A percentile compares a stretch with the other conserved stretches of the same genome.
Conservation (phyloP, 495 filamentous ascomycete genomes). For the Halenospora varia region DNA sequence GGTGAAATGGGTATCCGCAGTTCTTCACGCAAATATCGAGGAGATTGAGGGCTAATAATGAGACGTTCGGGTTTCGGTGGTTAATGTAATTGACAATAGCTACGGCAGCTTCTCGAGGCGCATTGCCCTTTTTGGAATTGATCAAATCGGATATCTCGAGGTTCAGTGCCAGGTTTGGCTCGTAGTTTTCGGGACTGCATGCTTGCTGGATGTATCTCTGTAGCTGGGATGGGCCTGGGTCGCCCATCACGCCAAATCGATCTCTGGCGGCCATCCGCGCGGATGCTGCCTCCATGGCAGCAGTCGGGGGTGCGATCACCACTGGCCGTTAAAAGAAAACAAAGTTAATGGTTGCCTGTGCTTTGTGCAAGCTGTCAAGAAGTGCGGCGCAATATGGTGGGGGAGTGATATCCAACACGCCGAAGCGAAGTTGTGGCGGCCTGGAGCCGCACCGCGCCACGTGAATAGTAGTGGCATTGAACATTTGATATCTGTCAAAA, state of each 20-base stretch:
- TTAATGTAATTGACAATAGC: conserved; percentile 94
- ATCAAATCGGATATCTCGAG: conserved; percentile 96
- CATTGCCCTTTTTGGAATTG: conserved; percentile 96
- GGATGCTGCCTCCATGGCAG: conserved; percentile 83
- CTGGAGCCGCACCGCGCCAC: no score
- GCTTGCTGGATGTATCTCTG: conserved; percentile 95
- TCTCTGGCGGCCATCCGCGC: conserved; percentile 93
- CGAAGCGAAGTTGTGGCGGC: no score
- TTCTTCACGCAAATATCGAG: conserved; percentile 99
- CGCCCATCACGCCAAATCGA: conserved; percentile 81
- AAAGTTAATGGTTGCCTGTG: conserved; percentile 6
- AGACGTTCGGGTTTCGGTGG: conserved; percentile 92
- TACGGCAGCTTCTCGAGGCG: conserved; percentile 93
- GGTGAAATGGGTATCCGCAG: conserved; percentile 97
- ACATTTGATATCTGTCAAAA: no score
- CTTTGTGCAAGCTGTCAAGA: conserved; percentile 11
- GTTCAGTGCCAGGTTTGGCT: conserved; percentile 92
- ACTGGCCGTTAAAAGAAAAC: neutral
- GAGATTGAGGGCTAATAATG: conserved; percentile 83
- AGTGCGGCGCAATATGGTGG: conserved; percentile 19
- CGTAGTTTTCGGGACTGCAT: conserved; percentile 93
- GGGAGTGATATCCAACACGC: conserved; percentile 7
- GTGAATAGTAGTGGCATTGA: no score
- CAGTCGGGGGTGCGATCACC: conserved; percentile 8
- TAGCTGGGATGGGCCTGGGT: conserved; percentile 75